A percentile compares a stretch with the other conserved stretches of the same genome.
phyloP scores from a whole-genome alignment of 2,329 filamentous ascomycete species.

The Penicillium capsulatum region DNA sequence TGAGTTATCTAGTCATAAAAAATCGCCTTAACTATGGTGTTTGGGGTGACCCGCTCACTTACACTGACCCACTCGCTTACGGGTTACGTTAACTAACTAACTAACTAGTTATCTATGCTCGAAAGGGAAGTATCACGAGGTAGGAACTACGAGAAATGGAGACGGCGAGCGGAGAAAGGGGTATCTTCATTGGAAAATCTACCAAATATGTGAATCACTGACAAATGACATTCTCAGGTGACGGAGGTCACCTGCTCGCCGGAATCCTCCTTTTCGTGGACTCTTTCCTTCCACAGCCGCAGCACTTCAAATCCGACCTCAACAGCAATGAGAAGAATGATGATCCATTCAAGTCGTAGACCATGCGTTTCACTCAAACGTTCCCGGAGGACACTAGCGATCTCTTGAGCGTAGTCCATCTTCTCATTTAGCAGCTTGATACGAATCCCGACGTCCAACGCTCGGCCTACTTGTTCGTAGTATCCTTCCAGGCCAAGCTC shows the following conservation, averaged over 20 bases:
- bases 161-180: conserved; percentile 11
- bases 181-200: conserved; percentile 10
- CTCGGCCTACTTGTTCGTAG: conserved; percentile 87
- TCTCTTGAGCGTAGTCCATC: conserved; percentile 96
- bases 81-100: too few relatives aligned
- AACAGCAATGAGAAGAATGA: conserved; percentile 87
- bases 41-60: too few relatives aligned
- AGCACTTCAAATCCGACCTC: conserved; percentile 86
- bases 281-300: conserved; percentile 63
- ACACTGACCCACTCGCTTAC: too few relatives aligned
- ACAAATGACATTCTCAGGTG: conserved; percentile 1
- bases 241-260: conserved; percentile 4
- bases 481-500: conserved; percentile 89
- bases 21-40: too few relatives aligned
- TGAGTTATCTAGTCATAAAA: too few relatives aligned
- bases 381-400: conserved; percentile 81
- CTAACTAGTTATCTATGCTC: too few relatives aligned
- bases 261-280: conserved; percentile 34
- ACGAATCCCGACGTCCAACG: conserved; percentile 83
- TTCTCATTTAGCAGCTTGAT: conserved; percentile 93
- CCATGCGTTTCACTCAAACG: conserved; percentile 87
- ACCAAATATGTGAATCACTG: not conserved
- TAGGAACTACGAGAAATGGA: not conserved
- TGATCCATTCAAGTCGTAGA: conserved; percentile 86
- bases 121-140: conserved; percentile 5